phyloP scores from a whole-genome alignment of 495 filamentous ascomycete genomes.

The Entonaema liquescens region DNA sequence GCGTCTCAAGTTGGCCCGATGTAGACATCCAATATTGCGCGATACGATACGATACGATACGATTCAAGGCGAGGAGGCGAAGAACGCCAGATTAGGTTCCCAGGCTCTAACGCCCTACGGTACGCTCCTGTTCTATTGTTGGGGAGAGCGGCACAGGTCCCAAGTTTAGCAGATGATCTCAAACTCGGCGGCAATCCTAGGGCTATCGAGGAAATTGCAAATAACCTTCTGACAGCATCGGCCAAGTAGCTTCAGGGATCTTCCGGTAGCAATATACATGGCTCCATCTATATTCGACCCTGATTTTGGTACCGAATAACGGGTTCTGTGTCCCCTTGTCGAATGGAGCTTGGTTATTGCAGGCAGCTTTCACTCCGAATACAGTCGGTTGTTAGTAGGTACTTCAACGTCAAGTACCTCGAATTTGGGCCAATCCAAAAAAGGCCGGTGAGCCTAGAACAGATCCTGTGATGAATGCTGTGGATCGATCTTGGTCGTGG shows the following conservation, averaged over 20 bases:
- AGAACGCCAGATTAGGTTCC: conserved; percentile 6
- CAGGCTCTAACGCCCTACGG: neutral
- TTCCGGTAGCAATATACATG: neutral
- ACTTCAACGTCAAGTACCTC: neutral
- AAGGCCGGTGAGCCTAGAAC: neutral
- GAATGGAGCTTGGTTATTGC: neutral
- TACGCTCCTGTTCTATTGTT: neutral
- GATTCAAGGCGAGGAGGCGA: neutral
- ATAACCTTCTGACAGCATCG: conserved; percentile 1
- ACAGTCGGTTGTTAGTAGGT: neutral
- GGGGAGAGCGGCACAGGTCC: conserved; percentile 4
- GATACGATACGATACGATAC: neutral
- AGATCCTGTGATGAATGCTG: neutral
- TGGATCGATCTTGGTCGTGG: neutral
- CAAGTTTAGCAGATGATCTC: neutral
- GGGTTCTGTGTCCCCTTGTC: neutral
- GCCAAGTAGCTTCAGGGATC: conserved; percentile 1
- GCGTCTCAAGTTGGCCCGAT: neutral
- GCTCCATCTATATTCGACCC: neutral
- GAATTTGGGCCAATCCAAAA: conserved; percentile 6
- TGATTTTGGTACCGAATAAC: neutral
- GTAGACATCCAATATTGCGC: neutral
- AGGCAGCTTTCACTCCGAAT: neutral
- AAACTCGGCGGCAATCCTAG: neutral
- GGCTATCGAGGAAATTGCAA: neutral